phyloP scores from a whole-genome alignment of 2,329 filamentous ascomycete species.

The Eutypella sp. region DNA sequence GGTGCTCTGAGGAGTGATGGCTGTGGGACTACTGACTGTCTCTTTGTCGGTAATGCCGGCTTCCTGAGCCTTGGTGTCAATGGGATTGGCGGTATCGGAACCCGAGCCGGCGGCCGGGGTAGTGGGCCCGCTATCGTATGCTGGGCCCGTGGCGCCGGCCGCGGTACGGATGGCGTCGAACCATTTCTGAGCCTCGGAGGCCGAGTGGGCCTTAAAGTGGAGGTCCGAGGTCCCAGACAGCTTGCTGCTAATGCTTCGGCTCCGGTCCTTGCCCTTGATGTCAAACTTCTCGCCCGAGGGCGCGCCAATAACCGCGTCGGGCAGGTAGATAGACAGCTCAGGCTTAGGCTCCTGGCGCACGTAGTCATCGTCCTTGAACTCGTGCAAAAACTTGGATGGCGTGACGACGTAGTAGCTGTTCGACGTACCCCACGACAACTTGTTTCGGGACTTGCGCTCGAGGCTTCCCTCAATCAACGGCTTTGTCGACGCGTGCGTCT shows the following conservation, averaged over 20 bases:
- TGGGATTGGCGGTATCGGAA: slow-evolving; percentile 14
- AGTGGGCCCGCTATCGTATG: slow-evolving; percentile 28
- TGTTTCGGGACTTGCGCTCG: slow-evolving; percentile 85
- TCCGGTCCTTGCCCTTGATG: slow-evolving; percentile 90
- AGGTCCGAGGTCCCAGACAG: slow-evolving; percentile 76
- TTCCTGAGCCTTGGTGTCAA: slow-evolving; percentile 40
- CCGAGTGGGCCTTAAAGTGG: slow-evolving; percentile 79
- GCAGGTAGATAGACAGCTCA: slow-evolving; percentile 85
- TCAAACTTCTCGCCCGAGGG: slow-evolving; percentile 80
- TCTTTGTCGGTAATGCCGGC: slow-evolving; percentile 37
- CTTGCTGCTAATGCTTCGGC: slow-evolving; percentile 74
- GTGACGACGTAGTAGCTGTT: slow-evolving; percentile 88
- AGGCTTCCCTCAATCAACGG: slow-evolving; percentile 82
- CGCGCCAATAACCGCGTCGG: slow-evolving; percentile 75
- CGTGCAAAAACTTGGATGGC: slow-evolving; percentile 82
- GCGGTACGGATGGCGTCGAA: slow-evolving; percentile 64
- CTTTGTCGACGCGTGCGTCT: slow-evolving; percentile 73
- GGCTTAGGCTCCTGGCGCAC: slow-evolving; percentile 67
- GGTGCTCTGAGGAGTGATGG: slow-evolving; percentile 14
- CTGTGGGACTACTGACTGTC: slow-evolving; percentile 26
- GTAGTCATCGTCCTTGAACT: slow-evolving; percentile 90
- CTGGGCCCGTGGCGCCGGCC: slow-evolving; percentile 45
- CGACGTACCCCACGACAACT: slow-evolving; percentile 71
- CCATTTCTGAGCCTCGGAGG: slow-evolving; percentile 80
- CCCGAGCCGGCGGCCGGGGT: slow-evolving; percentile 25